phyloP scores from a whole-genome alignment of 768 basidiomycete species.

The Phlegmacium glaucopus region DNA sequence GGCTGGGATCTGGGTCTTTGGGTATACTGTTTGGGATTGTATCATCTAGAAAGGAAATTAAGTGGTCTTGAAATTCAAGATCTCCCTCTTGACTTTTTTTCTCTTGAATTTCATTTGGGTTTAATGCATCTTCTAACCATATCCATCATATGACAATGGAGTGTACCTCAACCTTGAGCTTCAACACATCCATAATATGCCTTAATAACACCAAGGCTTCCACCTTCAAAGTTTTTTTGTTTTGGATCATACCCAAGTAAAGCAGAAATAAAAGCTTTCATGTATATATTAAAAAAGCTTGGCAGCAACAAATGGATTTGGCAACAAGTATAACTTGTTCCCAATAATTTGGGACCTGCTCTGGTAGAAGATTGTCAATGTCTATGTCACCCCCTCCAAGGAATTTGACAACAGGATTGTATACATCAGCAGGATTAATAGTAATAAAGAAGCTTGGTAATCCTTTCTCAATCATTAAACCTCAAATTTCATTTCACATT shows the following conservation, averaged over 20 bases:
- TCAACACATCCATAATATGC: constrained; percentile 40
- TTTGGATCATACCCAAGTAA: constrained; percentile 18
- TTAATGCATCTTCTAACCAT: constrained; percentile 32
- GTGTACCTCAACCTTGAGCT: constrained; percentile 33
- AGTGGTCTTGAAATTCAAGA: constrained; percentile 2
- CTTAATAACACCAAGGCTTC: constrained; percentile 29
- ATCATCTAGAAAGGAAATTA: constrained; percentile 10
- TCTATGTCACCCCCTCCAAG: constrained; percentile 33
- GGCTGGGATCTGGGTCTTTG: not conserved
- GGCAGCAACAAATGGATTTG: constrained; percentile 33
- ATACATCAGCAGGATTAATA: constrained; percentile 40
- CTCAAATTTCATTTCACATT: constrained; percentile 4
- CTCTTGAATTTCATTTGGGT: constrained; percentile 25
- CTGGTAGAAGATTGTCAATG: constrained; percentile 24
- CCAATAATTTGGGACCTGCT: constrained; percentile 24
- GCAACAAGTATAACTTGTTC: constrained; percentile 35
- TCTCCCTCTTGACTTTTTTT: constrained; percentile 1
- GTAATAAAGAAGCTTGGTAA: constrained; percentile 41
- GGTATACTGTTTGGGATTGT: constrained; percentile 8
- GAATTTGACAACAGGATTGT: constrained; percentile 39
- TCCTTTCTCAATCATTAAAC: constrained; percentile 29
- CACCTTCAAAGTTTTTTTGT: constrained; percentile 11
- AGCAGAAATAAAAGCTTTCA: constrained; percentile 30
- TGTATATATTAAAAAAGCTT: constrained; percentile 41
- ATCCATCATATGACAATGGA: constrained; percentile 41